These are phyloP conservation scores for Backusella sp. DNA, from an alignment of 192 early-diverging fungal species.

Conservation along the genomic window DNA sequence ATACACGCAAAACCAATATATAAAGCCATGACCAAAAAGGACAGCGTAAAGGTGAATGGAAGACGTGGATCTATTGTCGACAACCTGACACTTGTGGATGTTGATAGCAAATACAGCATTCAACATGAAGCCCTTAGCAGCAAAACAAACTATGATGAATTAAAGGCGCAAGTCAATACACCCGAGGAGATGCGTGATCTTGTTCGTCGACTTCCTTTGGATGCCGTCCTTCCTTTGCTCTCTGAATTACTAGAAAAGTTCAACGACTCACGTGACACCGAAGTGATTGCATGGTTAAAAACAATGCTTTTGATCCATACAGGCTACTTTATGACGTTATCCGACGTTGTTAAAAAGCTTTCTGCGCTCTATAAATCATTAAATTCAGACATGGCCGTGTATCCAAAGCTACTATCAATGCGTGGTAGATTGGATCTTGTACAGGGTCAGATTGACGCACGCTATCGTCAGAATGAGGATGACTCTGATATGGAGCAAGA, in stretches of 20 bases:
- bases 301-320: slow-evolving; percentile 46
- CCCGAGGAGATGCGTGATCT: slow-evolving; percentile 39
- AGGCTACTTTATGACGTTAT: slow-evolving; percentile 54
- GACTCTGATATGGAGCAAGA: slow-evolving; percentile 13
- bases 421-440: slow-evolving; percentile 51
- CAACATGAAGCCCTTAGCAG: neutral
- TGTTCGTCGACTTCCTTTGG: slow-evolving; percentile 45
- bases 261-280: slow-evolving; percentile 41
- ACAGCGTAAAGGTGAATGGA: neutral
- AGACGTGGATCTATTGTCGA: neutral
- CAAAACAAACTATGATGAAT: neutral
- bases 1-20: neutral
- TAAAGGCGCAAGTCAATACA: neutral
- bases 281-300: slow-evolving; percentile 50
- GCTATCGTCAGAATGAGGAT: slow-evolving; percentile 34
- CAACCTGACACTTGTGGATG: neutral
- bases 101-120: neutral
- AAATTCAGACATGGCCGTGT: slow-evolving; percentile 42
- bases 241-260: slow-evolving; percentile 45
- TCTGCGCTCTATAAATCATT: slow-evolving; percentile 51
- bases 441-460: slow-evolving; percentile 48
- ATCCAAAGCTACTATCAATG: slow-evolving; percentile 48
- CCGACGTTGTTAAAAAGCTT: slow-evolving; percentile 45
- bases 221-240: slow-evolving; percentile 47
- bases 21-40: neutral